These are phyloP conservation scores for Asterochloris erici DNA, from an alignment of 139 green algal species.

Conservation along the genomic window DNA sequence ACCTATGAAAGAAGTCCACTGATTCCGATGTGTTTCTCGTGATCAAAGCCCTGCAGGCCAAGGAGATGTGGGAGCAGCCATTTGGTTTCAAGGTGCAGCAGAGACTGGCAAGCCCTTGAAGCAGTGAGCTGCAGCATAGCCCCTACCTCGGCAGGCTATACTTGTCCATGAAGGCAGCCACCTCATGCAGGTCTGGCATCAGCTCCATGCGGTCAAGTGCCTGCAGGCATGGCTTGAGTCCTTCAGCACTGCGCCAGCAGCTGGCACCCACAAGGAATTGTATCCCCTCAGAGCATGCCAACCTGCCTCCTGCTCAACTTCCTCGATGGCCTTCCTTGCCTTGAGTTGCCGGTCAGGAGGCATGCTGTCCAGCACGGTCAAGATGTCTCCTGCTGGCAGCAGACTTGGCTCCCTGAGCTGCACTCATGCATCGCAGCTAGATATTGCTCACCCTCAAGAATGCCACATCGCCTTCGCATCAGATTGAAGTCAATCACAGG, in stretches of 20 bases:
- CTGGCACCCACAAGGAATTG: not conserved
- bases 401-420: slow-evolving; percentile 4
- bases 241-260: no score
- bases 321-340: slow-evolving; percentile 38
- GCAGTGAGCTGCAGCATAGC: not conserved
- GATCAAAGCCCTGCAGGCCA: slow-evolving; percentile 50
- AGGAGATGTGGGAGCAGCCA: not conserved
- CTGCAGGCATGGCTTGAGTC: slow-evolving; percentile 22
- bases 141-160: slow-evolving; percentile 34
- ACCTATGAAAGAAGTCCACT: slow-evolving; percentile 56
- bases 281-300: not conserved
- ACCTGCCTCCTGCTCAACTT: slow-evolving; percentile 55
- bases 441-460: not conserved
- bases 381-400: slow-evolving; percentile 41
- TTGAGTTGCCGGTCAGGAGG: slow-evolving; percentile 23
- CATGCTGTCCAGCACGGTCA: slow-evolving; percentile 52
- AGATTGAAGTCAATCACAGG: slow-evolving; percentile 40
- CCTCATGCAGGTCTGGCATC: slow-evolving; percentile 70
- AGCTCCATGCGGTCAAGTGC: slow-evolving; percentile 67
- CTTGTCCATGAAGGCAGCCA: slow-evolving; percentile 56
- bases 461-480: slow-evolving; percentile 11
- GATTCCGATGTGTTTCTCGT: slow-evolving; percentile 58
- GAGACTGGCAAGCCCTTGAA: not conserved
- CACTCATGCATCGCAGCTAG: not conserved
- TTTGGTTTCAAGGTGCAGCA: no score